phyloP scores from a whole-genome alignment of 2,329 filamentous ascomycete genomes.

The Xylariaceae sp. region DNA sequence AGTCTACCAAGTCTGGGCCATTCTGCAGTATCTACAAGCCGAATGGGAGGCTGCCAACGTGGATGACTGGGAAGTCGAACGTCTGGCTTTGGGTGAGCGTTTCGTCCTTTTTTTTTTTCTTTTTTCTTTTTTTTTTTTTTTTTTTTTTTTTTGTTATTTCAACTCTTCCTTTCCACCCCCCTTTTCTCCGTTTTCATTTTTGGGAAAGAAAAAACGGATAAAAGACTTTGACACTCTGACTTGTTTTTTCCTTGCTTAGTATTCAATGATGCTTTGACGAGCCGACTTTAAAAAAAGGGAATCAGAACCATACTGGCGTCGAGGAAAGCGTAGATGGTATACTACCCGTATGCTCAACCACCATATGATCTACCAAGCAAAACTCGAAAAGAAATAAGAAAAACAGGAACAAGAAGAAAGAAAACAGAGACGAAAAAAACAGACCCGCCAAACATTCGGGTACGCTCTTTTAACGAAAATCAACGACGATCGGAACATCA shows the following conservation, averaged over 20 bases:
- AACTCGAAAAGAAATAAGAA: too few species aligned
- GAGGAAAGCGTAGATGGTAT: too few species aligned
- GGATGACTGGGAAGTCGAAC: constrained; percentile 22
- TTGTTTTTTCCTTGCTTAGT: not conserved
- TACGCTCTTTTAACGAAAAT: not conserved
- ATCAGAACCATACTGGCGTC: not conserved
- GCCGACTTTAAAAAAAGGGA: constrained; percentile 8
- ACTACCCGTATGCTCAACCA: too few species aligned
- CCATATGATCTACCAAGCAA: too few species aligned
- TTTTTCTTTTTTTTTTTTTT: not conserved
- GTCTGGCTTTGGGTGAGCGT: constrained; percentile 6
- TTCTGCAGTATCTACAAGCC: constrained; percentile 26
- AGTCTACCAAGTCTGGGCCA: constrained; percentile 28
- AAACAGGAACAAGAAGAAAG: not conserved
- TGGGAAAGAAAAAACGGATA: too few species aligned
- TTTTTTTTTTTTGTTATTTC: too few species aligned
- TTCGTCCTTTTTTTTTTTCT: not conserved
- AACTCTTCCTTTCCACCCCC: too few species aligned
- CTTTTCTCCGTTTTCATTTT: too few species aligned
- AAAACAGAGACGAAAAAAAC: not conserved
- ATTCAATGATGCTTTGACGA: constrained; percentile 11
- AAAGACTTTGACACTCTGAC: too few species aligned
- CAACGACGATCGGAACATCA: not conserved
- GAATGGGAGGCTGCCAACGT: constrained; percentile 29
- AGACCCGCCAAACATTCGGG: not conserved